Percentiles rank a stretch among this genome's conserved stretches.
Evolutionary conservation across 139 green algal genomes (phyloP).

Genomic region (Chlamydomonas eustigma): DNA sequence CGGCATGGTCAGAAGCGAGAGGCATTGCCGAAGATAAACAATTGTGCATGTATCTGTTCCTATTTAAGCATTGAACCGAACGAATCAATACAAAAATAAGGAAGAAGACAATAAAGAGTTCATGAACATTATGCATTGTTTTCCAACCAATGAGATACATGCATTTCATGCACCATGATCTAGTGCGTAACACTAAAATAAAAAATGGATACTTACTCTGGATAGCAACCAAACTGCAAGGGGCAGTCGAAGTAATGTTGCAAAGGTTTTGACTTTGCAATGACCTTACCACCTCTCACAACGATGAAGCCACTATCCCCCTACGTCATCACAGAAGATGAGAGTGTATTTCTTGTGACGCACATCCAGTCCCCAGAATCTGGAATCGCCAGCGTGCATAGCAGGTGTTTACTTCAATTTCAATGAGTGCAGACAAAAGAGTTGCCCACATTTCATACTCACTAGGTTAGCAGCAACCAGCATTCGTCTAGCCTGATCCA

Average conservation of each 20-base stretch:
- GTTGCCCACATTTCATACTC: too few relatives aligned
- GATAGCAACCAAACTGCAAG: constrained; percentile 60
- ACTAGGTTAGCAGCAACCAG: constrained; percentile 16
- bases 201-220: constrained; percentile 43
- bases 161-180: too few relatives aligned
- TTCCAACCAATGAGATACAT: too few relatives aligned
- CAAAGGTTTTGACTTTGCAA: constrained; percentile 20
- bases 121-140: too few relatives aligned
- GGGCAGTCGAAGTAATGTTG: constrained; percentile 81
- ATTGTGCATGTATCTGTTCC: too few relatives aligned
- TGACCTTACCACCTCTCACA: neutral
- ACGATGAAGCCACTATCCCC: constrained; percentile 15
- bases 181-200: too few relatives aligned
- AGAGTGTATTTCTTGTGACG: neutral
- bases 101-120: too few relatives aligned
- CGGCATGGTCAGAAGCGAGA: too few relatives aligned
- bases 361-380: constrained; percentile 50
- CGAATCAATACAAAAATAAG: too few relatives aligned
- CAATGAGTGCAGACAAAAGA: neutral
- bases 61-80: too few relatives aligned
- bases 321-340: neutral
- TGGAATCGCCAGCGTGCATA: constrained; percentile 38
- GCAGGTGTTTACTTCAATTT: constrained; percentile 47
- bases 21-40: too few relatives aligned
- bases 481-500: neutral